Percentiles rank a stretch among this genome's conserved stretches.
Conservation (phyloP, 805 yeast species). For the Metschnikowia cerradonensis region DNA sequence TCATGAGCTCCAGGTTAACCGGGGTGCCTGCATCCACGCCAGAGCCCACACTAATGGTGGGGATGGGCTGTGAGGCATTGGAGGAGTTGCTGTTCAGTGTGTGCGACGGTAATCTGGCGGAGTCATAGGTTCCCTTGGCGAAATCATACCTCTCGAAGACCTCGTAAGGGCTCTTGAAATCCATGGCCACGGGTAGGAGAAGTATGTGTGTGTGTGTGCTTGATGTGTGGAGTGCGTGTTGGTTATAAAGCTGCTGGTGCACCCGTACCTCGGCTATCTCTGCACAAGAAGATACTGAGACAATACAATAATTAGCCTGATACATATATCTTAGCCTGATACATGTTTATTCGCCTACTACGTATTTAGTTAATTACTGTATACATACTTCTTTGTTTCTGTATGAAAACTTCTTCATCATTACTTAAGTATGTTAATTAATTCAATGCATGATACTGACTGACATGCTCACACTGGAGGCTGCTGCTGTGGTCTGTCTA, state of each 20-base stretch:
- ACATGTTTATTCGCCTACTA: too few relatives aligned
- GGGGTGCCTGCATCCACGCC: constrained; percentile 21
- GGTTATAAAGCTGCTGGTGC: neutral
- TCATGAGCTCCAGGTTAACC: constrained; percentile 23
- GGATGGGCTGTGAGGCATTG: constrained; percentile 14
- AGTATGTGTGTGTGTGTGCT: neutral
- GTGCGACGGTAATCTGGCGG: neutral
- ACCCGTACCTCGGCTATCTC: constrained; percentile 1
- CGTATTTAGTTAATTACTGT: too few relatives aligned
- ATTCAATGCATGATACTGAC: neutral
- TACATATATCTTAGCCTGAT: too few relatives aligned
- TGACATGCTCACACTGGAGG: neutral
- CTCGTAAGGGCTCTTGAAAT: constrained; percentile 3
- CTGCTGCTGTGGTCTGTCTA: too few relatives aligned
- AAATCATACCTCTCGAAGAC: neutral
- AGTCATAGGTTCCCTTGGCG: neutral
- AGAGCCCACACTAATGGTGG: constrained; percentile 25
- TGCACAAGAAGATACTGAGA: too few relatives aligned
- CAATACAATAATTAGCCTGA: too few relatives aligned
- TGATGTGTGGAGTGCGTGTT: neutral
- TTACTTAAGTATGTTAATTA: too few relatives aligned
- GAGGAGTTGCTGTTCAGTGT: neutral
- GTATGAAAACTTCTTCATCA: too few relatives aligned
- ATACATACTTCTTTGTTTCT: too few relatives aligned
- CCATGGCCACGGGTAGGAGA: neutral